A percentile compares a stretch with the other conserved stretches of the same genome.
Evolutionary conservation across 192 early-diverging fungal species (phyloP).

Genomic region (Coemansia aciculifera): DNA sequence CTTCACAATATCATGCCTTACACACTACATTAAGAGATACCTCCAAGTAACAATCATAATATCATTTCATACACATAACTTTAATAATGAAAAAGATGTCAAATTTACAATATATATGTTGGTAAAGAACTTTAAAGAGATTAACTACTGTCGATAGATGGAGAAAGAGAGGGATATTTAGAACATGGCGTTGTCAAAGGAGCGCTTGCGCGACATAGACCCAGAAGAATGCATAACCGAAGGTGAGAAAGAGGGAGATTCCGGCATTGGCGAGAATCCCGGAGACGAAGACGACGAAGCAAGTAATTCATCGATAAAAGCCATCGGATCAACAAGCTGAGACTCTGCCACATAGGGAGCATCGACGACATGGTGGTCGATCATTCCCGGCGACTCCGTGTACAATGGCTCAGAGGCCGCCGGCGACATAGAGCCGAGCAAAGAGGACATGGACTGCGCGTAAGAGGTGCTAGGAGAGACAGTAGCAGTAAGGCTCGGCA

Average conservation of each 20-base stretch:
- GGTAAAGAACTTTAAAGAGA: background rate
- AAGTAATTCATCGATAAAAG: constrained; percentile 50
- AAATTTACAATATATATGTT: background rate
- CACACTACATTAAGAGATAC: background rate
- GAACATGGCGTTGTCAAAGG: constrained; percentile 42
- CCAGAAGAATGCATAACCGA: background rate
- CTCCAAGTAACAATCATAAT: background rate
- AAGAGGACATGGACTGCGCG: background rate
- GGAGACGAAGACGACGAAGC: constrained; percentile 9
- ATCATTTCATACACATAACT: background rate
- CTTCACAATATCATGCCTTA: background rate
- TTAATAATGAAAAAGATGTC: background rate
- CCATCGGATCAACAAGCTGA: constrained; percentile 44
- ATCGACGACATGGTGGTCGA: constrained; percentile 38
- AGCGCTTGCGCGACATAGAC: constrained; percentile 37
- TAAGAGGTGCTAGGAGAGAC: background rate
- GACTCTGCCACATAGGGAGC: constrained; percentile 22
- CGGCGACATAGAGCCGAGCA: constrained; percentile 9
- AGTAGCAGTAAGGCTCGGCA: background rate
- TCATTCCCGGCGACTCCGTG: constrained; percentile 38
- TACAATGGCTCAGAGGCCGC: constrained; percentile 16
- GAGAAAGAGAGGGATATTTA: constrained; percentile 7
- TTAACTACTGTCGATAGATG: background rate
- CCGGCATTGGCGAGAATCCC: constrained; percentile 16
- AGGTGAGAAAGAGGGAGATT: background rate